Conservation (phyloP, 1,284 basidiomycete species). For the Serendipita sp. region DNA sequence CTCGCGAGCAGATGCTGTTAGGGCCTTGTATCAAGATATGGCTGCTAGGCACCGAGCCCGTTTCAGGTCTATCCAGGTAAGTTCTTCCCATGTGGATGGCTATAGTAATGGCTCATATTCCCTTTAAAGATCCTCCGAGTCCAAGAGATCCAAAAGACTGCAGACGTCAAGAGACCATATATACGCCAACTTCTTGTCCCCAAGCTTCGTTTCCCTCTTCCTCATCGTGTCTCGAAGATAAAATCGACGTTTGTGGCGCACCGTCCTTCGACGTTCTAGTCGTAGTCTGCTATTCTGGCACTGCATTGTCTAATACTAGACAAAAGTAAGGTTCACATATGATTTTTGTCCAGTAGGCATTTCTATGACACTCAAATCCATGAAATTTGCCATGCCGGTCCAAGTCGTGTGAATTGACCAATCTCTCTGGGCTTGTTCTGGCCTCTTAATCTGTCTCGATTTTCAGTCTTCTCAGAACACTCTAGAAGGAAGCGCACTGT, state of each 20-base stretch:
- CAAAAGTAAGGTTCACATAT: no score
- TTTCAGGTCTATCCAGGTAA: constrained; percentile 93
- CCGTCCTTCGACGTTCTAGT: constrained; percentile 55
- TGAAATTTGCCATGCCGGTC: no score
- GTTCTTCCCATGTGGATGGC: constrained; percentile 18
- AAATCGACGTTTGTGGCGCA: constrained; percentile 60
- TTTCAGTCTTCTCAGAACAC: no score
- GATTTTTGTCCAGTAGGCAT: no score
- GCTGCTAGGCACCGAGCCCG: constrained; percentile 97
- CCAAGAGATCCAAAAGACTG: constrained; percentile 83
- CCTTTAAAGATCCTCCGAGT: constrained; percentile 73
- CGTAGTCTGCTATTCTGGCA: background rate
- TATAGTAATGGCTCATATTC: background rate
- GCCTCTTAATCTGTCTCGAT: no score
- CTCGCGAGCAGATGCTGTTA: constrained; percentile 87
- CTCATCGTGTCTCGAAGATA: constrained; percentile 70
- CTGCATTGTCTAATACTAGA: no score
- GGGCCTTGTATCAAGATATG: constrained; percentile 99
- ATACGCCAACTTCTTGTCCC: constrained; percentile 92
- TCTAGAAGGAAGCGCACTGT: no score
- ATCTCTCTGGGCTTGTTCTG: no score
- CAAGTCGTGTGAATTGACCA: no score
- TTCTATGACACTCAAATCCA: no score
- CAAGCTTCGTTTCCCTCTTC: constrained; percentile 93
- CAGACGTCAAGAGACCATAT: constrained; percentile 88